Base-by-base conservation (phyloP, 352 stramenopile species). In the Aphanomyces stellatus region DNA sequence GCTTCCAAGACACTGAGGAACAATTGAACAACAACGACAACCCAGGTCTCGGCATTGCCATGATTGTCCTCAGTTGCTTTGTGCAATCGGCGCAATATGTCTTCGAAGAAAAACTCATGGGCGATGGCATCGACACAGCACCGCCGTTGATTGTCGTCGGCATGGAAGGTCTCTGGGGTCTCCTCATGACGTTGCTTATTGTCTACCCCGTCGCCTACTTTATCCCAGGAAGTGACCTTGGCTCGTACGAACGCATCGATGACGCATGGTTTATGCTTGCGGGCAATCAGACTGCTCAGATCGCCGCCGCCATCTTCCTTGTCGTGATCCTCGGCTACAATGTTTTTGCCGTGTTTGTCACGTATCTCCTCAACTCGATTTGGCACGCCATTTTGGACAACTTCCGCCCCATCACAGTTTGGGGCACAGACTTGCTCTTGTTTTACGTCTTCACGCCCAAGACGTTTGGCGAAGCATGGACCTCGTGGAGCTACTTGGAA, bases 361-460 rank as follows among this genome's bases (percentile, higher is more conserved):
- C 95, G 41, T 98, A 96, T 64, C 76, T 98, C 64, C 75, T 99
- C 34, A 98, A 97, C 78, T 96, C 89, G 42, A 96, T 99, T 51
- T 99, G 95, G 95, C 95, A 99, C 80, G 96, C 95, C 31, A 99
- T 99, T 73, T 76, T 99, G 13, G 95, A 99, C 82, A 99, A 99
- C 72, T 98, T 98, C 77, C 84, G 94, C 35, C 93, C 95, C 10
- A 97, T 99, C 69, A 98, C 92, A 10, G 93, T 99, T 13, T 99
- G 96, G 95, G 82, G 75, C 22, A 90, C 82, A 15, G 96, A 99
- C 78, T 77, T 99, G 25, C 72, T 98, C 62, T 96, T 99, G 28
- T 99, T 97, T 72, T 99, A 99, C 80, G 72, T 91, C 56, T 96
- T 98, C 71, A 96, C 88, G 22, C 76, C 78, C 53, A 81, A 83